Conservation (phyloP, 2,329 filamentous ascomycete genomes). For the Calonectria pteridis region DNA sequence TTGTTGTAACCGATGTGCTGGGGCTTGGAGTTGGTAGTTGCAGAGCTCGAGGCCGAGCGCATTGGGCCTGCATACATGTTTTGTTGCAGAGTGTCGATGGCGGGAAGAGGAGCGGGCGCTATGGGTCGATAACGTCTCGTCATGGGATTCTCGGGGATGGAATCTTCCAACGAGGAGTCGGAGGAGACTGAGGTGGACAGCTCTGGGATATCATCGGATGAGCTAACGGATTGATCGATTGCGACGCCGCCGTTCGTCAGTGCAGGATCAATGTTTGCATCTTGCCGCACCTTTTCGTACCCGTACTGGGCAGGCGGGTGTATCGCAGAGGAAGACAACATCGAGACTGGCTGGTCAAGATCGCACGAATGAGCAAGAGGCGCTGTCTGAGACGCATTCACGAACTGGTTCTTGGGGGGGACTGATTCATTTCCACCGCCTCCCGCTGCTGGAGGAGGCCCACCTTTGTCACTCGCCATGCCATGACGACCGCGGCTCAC, state of each 20-base stretch:
- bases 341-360: not conserved
- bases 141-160: not conserved
- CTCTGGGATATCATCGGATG: not conserved
- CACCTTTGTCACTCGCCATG: not conserved
- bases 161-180: conserved; percentile 2
- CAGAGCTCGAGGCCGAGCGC: not conserved
- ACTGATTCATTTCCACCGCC: not conserved
- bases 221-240: not conserved
- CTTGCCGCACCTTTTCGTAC: not conserved
- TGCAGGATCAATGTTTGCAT: conserved; percentile 9
- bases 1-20: not conserved
- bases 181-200: not conserved
- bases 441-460: not conserved
- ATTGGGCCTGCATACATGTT: not conserved
- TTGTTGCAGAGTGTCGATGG: not conserved
- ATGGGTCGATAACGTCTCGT: conserved; percentile 1
- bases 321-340: not conserved
- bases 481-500: not conserved
- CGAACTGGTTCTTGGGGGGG: not conserved
- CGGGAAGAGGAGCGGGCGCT: conserved; percentile 2
- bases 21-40: not conserved
- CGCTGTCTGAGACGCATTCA: not conserved
- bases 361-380: not conserved
- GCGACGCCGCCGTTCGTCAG: not conserved
- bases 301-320: not conserved